Percentiles rank a stretch among this genome's conserved stretches.
These are phyloP conservation scores for Kwoniella bestiolae DNA, from an alignment of 768 basidiomycete genomes.

Conservation along the genomic window DNA sequence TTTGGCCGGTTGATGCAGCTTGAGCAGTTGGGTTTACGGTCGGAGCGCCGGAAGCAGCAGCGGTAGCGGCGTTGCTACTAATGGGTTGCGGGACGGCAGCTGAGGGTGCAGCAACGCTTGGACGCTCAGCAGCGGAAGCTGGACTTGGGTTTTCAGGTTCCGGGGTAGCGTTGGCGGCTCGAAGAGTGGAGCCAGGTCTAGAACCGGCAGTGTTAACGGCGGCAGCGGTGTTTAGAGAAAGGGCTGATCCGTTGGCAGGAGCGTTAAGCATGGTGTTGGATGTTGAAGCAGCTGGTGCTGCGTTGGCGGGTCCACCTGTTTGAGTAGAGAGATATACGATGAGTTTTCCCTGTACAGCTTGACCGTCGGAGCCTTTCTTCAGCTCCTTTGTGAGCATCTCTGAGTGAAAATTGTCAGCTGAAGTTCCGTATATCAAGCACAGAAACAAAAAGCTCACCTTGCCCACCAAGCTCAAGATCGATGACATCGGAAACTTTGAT, in stretches of 20 bases:
- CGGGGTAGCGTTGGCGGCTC: conserved; percentile 41
- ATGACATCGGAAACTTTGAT: conserved; percentile 85
- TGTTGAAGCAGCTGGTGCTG: conserved; percentile 65
- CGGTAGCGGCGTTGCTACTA: conserved; percentile 59
- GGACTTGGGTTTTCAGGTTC: conserved; percentile 39
- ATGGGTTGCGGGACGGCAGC: conserved; percentile 51
- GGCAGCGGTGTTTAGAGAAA: conserved; percentile 59
- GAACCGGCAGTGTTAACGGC: conserved; percentile 28
- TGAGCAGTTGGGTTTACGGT: conserved; percentile 52
- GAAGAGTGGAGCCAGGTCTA: conserved; percentile 35
- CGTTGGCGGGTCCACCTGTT: conserved; percentile 76
- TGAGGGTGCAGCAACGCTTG: conserved; percentile 39
- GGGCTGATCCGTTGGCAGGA: conserved; percentile 44
- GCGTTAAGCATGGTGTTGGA: conserved; percentile 34
- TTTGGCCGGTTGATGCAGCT: conserved; percentile 53
- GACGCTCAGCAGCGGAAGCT: conserved; percentile 31
- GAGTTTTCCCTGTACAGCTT: conserved; percentile 95
- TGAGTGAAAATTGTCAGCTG: conserved; percentile 51
- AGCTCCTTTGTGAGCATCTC: conserved; percentile 97
- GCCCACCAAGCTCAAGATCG: conserved; percentile 88
- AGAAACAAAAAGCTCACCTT: conserved; percentile 67
- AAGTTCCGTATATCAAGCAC: conserved; percentile 12
- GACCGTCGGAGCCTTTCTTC: conserved; percentile 98
- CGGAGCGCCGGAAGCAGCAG: conserved; percentile 56
- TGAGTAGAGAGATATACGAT: conserved; percentile 96